Percentiles rank a stretch among this genome's conserved stretches.
These are phyloP conservation scores for Pyricularia sp. DNA, from an alignment of 2,329 filamentous ascomycete species.

Conservation along the genomic window DNA sequence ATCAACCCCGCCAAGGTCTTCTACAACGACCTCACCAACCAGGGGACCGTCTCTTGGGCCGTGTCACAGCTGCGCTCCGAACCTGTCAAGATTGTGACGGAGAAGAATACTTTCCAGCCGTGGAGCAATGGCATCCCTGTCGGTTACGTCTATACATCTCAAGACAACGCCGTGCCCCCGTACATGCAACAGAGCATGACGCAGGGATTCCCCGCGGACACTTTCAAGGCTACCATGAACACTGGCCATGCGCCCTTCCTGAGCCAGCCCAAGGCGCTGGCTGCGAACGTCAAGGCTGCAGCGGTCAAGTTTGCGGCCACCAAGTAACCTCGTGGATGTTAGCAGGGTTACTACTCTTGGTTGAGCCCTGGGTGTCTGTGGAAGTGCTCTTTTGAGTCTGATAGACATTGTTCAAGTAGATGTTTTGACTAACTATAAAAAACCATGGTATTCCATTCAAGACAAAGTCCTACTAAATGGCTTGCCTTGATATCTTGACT, in stretches of 20 bases:
- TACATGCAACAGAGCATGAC: slow-evolving; percentile 6
- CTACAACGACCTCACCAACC: slow-evolving; percentile 7
- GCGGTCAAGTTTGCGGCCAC: background rate
- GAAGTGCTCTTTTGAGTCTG: background rate
- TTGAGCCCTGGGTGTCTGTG: background rate
- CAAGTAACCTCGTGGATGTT: background rate
- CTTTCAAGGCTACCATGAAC: slow-evolving; percentile 14
- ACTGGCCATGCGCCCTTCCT: slow-evolving; percentile 41
- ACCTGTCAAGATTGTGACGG: slow-evolving; percentile 2
- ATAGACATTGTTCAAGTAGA: background rate
- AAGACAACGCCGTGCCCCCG: slow-evolving; percentile 7
- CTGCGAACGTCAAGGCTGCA: slow-evolving; percentile 25
- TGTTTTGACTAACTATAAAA: too few relatives aligned
- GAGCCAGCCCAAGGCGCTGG: slow-evolving; percentile 31
- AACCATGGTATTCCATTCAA: too few relatives aligned
- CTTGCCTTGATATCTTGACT: too few relatives aligned
- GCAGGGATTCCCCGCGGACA: slow-evolving; percentile 5
- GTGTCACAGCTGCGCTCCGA: slow-evolving; percentile 5
- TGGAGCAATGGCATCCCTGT: slow-evolving; percentile 7
- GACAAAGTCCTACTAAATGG: too few relatives aligned
- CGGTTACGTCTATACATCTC: slow-evolving; percentile 6
- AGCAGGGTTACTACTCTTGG: too few relatives aligned
- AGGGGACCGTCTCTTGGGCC: slow-evolving; percentile 3
- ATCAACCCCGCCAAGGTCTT: slow-evolving; percentile 6
- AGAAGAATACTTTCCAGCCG: slow-evolving; percentile 7